Conservation (phyloP, 1,284 basidiomycete genomes). For the Cryptococcus sp. region DNA sequence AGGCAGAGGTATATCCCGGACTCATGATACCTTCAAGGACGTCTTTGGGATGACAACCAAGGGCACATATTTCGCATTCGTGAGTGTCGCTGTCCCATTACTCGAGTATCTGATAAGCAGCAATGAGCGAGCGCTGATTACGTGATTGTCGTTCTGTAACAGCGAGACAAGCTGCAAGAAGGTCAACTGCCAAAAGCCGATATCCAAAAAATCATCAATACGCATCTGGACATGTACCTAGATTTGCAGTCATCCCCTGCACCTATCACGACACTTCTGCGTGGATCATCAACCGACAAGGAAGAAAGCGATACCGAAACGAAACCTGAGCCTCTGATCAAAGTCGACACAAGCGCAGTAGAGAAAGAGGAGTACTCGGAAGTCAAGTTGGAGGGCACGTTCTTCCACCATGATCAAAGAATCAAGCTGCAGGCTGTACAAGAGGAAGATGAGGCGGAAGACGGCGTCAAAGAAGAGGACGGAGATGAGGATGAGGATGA, state of each 20-base stretch:
- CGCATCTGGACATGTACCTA: constrained; percentile 51
- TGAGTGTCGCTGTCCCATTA: constrained; percentile 23
- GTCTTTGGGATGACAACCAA: constrained; percentile 46
- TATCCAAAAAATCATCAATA: constrained; percentile 34
- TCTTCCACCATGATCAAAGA: constrained; percentile 10
- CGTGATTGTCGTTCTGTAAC: neutral
- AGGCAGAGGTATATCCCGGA: constrained; percentile 30
- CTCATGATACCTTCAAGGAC: constrained; percentile 46
- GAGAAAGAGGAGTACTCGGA: constrained; percentile 11
- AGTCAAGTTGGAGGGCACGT: constrained; percentile 8
- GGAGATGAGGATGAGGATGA: neutral
- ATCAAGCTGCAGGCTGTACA: constrained; percentile 20
- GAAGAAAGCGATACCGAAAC: constrained; percentile 6
- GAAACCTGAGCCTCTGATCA: neutral
- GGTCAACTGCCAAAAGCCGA: constrained; percentile 34
- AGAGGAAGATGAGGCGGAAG: constrained; percentile 18
- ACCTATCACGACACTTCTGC: neutral
- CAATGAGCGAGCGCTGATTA: neutral
- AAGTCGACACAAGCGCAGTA: neutral
- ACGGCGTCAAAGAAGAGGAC: constrained; percentile 2
- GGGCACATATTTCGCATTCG: constrained; percentile 49
- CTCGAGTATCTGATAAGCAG: neutral
- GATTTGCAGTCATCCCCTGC: constrained; percentile 5
- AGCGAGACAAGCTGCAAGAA: constrained; percentile 18
- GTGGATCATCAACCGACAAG: constrained; percentile 4